These are phyloP conservation scores for Trifolium dubium DNA, from an alignment of 306 rosid genomes.

Conservation along the genomic window DNA sequence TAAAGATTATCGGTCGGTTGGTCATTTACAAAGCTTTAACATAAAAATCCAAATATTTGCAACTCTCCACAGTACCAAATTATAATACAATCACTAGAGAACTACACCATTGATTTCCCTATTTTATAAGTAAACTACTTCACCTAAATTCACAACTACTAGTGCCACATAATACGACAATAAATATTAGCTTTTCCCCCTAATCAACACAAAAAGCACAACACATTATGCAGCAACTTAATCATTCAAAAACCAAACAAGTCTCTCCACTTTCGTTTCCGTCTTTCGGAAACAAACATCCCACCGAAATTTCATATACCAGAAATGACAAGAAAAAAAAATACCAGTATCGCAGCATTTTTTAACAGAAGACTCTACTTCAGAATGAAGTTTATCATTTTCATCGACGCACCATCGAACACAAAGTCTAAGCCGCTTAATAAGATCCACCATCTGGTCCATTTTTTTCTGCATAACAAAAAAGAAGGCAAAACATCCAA, in stretches of 20 bases:
- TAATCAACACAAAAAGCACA: background rate
- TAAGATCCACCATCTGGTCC: conserved; percentile 22
- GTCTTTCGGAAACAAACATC: background rate
- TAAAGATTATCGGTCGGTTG: background rate
- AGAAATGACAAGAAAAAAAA: background rate
- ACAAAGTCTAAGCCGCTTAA: conserved; percentile 26
- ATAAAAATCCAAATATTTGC: background rate
- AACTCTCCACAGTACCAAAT: background rate
- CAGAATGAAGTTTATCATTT: background rate
- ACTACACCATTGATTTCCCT: background rate
- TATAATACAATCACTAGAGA: background rate
- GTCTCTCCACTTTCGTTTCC: background rate
- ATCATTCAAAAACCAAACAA: background rate
- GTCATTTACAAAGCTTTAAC: background rate
- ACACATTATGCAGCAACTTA: background rate
- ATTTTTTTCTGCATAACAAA: conserved; percentile 6
- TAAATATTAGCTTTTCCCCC: background rate
- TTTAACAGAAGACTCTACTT: background rate
- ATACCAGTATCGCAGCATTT: conserved; percentile 2
- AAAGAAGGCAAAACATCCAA: background rate
- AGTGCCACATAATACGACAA: background rate
- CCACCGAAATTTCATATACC: background rate
- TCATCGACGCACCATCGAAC: conserved; percentile 5
- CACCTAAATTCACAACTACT: background rate
- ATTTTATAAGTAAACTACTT: background rate